These are phyloP conservation scores for Cruciata laevipes DNA, from an alignment of 257 asterid species.

Conservation along the genomic window DNA sequence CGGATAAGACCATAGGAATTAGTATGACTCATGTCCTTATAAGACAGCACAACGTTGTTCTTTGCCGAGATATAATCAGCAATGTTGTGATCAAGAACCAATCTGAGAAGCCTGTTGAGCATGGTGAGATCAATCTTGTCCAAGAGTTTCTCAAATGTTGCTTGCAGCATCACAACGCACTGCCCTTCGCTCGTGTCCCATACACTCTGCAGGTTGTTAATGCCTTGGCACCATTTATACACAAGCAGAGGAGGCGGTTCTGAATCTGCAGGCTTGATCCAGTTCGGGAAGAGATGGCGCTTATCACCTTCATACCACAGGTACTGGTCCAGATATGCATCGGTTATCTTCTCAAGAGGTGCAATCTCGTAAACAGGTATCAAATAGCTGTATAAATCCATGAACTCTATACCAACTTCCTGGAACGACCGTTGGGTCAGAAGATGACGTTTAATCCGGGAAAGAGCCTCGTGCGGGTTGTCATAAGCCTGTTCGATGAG, in stretches of 20 bases:
- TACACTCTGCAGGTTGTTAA: constrained; percentile 74
- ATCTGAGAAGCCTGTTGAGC: too few relatives aligned
- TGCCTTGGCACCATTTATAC: constrained; percentile 99
- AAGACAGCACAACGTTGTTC: too few relatives aligned
- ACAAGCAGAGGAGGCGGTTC: constrained; percentile 96
- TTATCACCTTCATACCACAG: constrained; percentile 99
- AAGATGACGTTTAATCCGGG: constrained; percentile 94
- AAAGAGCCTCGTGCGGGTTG: constrained; percentile 94
- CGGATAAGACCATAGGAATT: too few relatives aligned
- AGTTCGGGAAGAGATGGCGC: constrained; percentile 87
- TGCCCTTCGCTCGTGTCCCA: too few relatives aligned
- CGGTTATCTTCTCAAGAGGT: constrained; percentile 97
- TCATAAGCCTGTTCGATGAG: constrained; percentile 97
- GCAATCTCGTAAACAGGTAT: constrained; percentile 99
- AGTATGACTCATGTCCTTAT: too few relatives aligned
- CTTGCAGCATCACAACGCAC: too few relatives aligned
- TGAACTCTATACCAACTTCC: constrained; percentile 97
- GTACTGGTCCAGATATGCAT: constrained; percentile 94
- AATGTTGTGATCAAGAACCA: too few relatives aligned
- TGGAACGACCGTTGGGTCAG: constrained; percentile 97
- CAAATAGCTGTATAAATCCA: constrained; percentile 92
- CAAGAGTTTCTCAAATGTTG: too few relatives aligned
- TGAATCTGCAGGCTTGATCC: constrained; percentile 99
- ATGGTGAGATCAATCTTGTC: too few relatives aligned
- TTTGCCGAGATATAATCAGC: too few relatives aligned